Evolutionary conservation across 495 filamentous ascomycete genomes (phyloP).

Genomic region (Jackrogersella minutella): DNA sequence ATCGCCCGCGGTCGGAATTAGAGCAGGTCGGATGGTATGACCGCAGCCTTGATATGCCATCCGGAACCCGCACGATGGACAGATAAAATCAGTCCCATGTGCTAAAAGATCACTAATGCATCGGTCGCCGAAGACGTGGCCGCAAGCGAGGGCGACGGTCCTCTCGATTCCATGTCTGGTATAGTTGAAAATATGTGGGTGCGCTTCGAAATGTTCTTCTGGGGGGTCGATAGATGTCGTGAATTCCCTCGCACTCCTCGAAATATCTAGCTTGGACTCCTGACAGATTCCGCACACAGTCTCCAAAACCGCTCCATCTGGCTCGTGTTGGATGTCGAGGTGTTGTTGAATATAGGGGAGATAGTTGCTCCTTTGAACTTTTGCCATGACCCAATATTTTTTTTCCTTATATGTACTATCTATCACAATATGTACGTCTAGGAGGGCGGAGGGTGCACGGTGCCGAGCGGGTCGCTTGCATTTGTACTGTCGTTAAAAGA

Average conservation of each 20-base stretch:
- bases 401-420: constrained; percentile 14
- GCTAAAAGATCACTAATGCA: constrained; percentile 27
- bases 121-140: constrained; percentile 44
- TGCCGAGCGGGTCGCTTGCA: constrained; percentile 8
- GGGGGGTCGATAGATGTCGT: not conserved
- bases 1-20: constrained; percentile 21
- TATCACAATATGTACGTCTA: constrained; percentile 1
- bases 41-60: constrained; percentile 37
- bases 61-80: constrained; percentile 38
- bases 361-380: constrained; percentile 35
- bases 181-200: constrained; percentile 14
- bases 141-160: constrained; percentile 35
- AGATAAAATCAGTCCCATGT: constrained; percentile 16
- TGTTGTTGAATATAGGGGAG: constrained; percentile 37
- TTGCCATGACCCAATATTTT: constrained; percentile 22
- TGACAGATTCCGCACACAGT: constrained; percentile 33
- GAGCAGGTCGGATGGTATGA: constrained; percentile 35
- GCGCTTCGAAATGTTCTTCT: not conserved
- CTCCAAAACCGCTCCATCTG: constrained; percentile 20
- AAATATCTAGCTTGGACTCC: constrained; percentile 32
- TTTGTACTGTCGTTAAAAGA: constrained; percentile 25
- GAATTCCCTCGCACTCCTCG: constrained; percentile 20
- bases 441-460: not conserved
- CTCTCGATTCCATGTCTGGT: constrained; percentile 34
- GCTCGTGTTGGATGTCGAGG: constrained; percentile 30